Base-by-base conservation (phyloP, 345 rosid species). In the Geranium brycei region DNA sequence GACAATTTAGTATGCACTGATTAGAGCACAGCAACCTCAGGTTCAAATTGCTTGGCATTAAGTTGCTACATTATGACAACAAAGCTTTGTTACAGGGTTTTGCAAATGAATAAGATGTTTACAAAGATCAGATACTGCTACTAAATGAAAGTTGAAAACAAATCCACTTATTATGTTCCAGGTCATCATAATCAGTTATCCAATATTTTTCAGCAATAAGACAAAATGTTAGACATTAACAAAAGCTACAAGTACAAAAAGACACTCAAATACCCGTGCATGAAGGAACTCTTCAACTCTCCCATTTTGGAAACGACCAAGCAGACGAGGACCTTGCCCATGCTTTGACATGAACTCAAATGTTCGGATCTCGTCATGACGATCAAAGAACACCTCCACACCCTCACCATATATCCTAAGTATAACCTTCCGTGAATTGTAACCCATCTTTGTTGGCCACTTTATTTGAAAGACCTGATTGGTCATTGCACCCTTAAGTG, bases 361-460 rank as follows among this genome's bases (percentile, higher is more conserved):
- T 0, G 95, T 93, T 73, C 76, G 78, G 61, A 90, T 85, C 82
- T 93, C 97, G 63, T 85, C 77, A 18, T 82, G 80, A 72, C 96
- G 76, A 67, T 85, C 83, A 71, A 92, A 90, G 73, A 90, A 93
- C 10, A 84, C 77, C 11, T 83, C 97, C 58, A 90, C 96, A 35
- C 99, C 99, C 71, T 87, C 91, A 18, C 99, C 96, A 28, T 92
- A 92, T 62, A 92, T 85, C 78, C 99, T 80, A 70, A 87, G 80
- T 64, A 92, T 17, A 69, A 92, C 83, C 74, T 86, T 78, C n/a
- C 69, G 70, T 0, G 86, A 78, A 55, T 69, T 71, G 60, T 69
- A 4, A 63, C 63, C 74, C 17, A 63, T 60, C 66, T 65, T 53
- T 63, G 84, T 77, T 0, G 95, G 91, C 99, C 71, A 80, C 64